Percentiles rank a stretch among this genome's conserved stretches.
phyloP scores from a whole-genome alignment of 805 yeast genomes.

The Metschnikowia sp. region DNA sequence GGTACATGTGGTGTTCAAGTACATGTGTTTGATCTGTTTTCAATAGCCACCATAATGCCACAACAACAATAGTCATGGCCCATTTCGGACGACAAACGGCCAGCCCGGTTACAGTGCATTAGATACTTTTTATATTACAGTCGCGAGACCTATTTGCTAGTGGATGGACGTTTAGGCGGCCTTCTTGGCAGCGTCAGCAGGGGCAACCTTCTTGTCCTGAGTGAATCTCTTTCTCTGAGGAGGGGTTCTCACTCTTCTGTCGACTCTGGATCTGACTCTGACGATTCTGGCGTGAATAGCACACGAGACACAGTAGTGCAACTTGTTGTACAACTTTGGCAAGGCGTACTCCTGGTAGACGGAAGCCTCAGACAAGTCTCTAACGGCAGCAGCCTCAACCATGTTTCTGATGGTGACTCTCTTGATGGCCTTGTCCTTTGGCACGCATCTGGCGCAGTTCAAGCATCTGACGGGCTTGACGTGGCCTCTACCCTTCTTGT shows the following conservation, averaged over 20 bases:
- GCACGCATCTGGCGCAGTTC: constrained; percentile 99
- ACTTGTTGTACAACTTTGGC: constrained; percentile 99
- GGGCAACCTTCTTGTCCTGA: constrained; percentile 93
- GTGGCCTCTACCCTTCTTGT: constrained; percentile 99
- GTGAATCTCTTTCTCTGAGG: constrained; percentile 99
- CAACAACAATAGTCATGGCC: too few relatives aligned
- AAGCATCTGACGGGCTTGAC: constrained; percentile 99
- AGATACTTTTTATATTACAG: constrained; percentile 17
- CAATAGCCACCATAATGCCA: too few relatives aligned
- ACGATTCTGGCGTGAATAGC: constrained; percentile 99
- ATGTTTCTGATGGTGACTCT: constrained; percentile 99
- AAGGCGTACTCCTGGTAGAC: constrained; percentile 98
- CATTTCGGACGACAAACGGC: neutral
- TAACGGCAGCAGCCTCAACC: constrained; percentile 99
- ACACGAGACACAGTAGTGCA: constrained; percentile 99
- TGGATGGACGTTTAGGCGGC: constrained; percentile 46
- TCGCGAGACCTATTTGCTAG: constrained; percentile 13
- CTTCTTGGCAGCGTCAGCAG: constrained; percentile 96
- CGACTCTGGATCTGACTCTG: constrained; percentile 98
- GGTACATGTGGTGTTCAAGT: too few relatives aligned
- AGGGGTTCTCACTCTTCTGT: constrained; percentile 98
- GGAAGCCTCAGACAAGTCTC: constrained; percentile 99
- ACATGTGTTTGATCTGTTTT: too few relatives aligned
- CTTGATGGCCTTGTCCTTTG: constrained; percentile 99
- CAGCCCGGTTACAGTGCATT: neutral